A percentile compares a stretch with the other conserved stretches of the same genome.
phyloP scores from a whole-genome alignment of 139 green algal species.

The Tetradesmus obliquus region DNA sequence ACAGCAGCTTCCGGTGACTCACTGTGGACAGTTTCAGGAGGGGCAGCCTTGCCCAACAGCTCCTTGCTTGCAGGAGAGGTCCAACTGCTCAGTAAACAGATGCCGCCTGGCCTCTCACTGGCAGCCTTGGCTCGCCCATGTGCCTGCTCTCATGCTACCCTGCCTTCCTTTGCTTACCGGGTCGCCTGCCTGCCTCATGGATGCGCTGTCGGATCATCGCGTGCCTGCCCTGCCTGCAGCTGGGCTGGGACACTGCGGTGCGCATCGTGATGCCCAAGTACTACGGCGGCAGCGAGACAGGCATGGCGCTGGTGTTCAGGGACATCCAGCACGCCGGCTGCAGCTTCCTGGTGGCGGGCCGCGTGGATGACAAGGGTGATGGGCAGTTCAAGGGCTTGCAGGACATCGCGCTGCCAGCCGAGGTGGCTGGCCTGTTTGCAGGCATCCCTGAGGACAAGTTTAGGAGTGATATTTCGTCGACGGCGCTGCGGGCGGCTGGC shows the following conservation, averaged over 20 bases:
- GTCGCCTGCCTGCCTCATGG: neutral
- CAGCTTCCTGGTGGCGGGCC: conserved; percentile 79
- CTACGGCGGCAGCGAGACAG: conserved; percentile 67
- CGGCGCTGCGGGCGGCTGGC: conserved; percentile 65
- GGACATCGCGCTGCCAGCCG: conserved; percentile 68
- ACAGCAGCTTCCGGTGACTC: too few species aligned
- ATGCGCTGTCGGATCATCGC: conserved; percentile 72
- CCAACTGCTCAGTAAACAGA: too few species aligned
- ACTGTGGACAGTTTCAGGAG: too few species aligned
- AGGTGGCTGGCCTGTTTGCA: conserved; percentile 73
- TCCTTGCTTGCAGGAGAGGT: too few species aligned
- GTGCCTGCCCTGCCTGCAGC: neutral
- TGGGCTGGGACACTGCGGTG: conserved; percentile 85
- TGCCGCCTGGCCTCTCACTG: too few species aligned
- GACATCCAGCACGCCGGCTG: conserved; percentile 60
- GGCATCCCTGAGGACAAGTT: conserved; percentile 73
- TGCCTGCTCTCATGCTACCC: neutral
- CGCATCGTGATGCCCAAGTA: conserved; percentile 85
- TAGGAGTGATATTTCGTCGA: conserved; percentile 80
- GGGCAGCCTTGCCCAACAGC: too few species aligned
- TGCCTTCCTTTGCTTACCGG: neutral
- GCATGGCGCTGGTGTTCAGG: conserved; percentile 72
- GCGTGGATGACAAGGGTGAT: conserved; percentile 52
- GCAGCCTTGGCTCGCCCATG: too few species aligned
- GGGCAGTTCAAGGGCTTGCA: conserved; percentile 66